phyloP scores from a whole-genome alignment of 805 yeast genomes.

The Cyberlindnera euphorbiiphila region DNA sequence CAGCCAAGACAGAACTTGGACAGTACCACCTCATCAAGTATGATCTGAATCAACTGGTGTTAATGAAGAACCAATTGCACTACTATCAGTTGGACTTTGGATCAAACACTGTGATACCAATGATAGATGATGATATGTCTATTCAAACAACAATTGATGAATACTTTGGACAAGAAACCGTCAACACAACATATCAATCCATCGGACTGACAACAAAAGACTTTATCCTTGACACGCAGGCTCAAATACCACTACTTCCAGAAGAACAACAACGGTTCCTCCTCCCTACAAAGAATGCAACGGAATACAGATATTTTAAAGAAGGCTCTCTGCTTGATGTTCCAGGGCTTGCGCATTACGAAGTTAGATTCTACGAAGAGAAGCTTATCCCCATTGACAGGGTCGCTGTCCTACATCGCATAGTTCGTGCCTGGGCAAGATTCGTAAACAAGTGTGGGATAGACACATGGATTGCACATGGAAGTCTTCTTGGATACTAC shows the following conservation, averaged over 20 bases:
- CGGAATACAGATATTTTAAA: slow-evolving; percentile 24
- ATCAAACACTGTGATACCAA: neutral
- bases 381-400: slow-evolving; percentile 20
- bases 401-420: slow-evolving; percentile 23
- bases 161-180: neutral
- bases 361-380: slow-evolving; percentile 21
- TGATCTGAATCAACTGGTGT: slow-evolving; percentile 10
- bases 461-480: slow-evolving; percentile 55
- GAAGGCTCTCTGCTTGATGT: slow-evolving; percentile 22
- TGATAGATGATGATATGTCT: neutral
- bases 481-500: slow-evolving; percentile 52
- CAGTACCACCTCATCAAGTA: slow-evolving; percentile 9
- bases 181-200: slow-evolving; percentile 1
- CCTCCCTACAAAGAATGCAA: neutral
- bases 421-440: slow-evolving; percentile 25
- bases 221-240: slow-evolving; percentile 13
- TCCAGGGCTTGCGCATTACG: slow-evolving; percentile 26
- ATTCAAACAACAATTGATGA: slow-evolving; percentile 3
- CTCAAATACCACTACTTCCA: slow-evolving; percentile 9
- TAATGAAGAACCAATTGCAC: slow-evolving; percentile 17
- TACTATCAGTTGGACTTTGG: slow-evolving; percentile 6
- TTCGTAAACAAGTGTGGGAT: slow-evolving; percentile 15
- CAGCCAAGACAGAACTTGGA: slow-evolving; percentile 21
- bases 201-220: slow-evolving; percentile 13
- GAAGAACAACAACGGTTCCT: slow-evolving; percentile 6